Evolutionary conservation across 352 stramenopile species (phyloP).

Genomic region (Phytophthora tentaculata): DNA sequence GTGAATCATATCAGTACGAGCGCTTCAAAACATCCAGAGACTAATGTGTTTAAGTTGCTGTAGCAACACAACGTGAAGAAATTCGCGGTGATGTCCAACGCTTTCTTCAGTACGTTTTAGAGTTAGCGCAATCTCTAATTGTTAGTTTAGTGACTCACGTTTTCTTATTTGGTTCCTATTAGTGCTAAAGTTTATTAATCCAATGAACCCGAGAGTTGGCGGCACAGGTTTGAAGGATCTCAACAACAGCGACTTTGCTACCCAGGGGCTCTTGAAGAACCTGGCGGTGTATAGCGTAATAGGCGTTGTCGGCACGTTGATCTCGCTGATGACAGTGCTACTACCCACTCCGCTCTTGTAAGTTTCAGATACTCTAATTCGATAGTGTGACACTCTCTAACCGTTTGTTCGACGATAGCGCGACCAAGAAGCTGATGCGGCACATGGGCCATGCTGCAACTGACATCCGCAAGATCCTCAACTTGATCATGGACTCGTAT

Average conservation of each 20-base stretch:
- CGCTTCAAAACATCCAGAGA: too few relatives aligned
- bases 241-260: conserved; percentile 47
- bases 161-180: neutral
- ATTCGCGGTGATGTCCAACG: conserved; percentile 73
- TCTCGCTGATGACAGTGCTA: conserved; percentile 58
- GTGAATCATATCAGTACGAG: conserved; percentile 5
- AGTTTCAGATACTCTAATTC: too few relatives aligned
- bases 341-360: conserved; percentile 71
- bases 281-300: conserved; percentile 68
- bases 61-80: conserved; percentile 76
- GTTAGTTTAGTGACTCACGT: neutral
- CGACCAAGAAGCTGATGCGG: conserved; percentile 54
- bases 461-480: conserved; percentile 78
- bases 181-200: conserved; percentile 71
- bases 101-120: conserved; percentile 71
- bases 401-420: conserved; percentile 25
- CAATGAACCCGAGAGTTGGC: conserved; percentile 62
- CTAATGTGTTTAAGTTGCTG: conserved; percentile 4
- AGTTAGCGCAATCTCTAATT: too few relatives aligned
- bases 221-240: conserved; percentile 53
- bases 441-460: conserved; percentile 52
- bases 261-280: conserved; percentile 66
- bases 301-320: conserved; percentile 63
- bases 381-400: too few relatives aligned
- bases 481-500: conserved; percentile 81